Percentiles rank a stretch among this genome's conserved stretches.
Conservation (phyloP, 176 grass and related monocot species). For the Bolboschoenus planiculmis region DNA sequence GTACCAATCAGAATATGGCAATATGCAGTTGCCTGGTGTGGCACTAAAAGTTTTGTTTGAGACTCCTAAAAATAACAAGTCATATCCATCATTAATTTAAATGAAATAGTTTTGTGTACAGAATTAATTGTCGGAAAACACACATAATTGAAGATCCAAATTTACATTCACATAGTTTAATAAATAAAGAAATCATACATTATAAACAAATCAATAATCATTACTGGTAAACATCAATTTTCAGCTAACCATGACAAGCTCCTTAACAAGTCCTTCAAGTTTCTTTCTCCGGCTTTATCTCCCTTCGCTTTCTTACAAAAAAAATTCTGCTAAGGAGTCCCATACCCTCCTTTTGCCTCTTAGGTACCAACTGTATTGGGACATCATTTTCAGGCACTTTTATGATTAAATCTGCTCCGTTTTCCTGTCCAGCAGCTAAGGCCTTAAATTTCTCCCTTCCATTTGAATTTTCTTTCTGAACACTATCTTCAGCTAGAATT, state of each 20-base stretch:
- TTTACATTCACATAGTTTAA: background rate
- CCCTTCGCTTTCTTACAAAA: slow-evolving; percentile 41
- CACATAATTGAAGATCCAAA: slow-evolving; percentile 16
- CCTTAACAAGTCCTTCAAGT: slow-evolving; percentile 8
- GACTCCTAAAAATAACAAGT: background rate
- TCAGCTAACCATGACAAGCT: background rate
- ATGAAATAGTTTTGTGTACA: background rate
- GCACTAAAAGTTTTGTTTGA: background rate
- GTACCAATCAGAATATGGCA: background rate
- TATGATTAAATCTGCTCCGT: background rate
- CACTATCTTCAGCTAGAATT: slow-evolving; percentile 9
- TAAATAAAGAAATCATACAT: slow-evolving; percentile 1
- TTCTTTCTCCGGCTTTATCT: slow-evolving; percentile 7
- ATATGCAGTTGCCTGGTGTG: background rate
- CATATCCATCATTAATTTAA: background rate
- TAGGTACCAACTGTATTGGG: background rate
- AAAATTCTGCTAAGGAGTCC: slow-evolving; percentile 58
- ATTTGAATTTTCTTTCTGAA: background rate
- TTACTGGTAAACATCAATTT: slow-evolving; percentile 1
- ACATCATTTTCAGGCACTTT: background rate
- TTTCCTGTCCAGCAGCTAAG: background rate
- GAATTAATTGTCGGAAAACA: background rate
- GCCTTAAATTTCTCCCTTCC: background rate
- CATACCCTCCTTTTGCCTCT: slow-evolving; percentile 44
- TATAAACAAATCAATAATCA: background rate